Conservation (phyloP, 176 grass and related monocot genomes). For the Zizania latifolia region DNA sequence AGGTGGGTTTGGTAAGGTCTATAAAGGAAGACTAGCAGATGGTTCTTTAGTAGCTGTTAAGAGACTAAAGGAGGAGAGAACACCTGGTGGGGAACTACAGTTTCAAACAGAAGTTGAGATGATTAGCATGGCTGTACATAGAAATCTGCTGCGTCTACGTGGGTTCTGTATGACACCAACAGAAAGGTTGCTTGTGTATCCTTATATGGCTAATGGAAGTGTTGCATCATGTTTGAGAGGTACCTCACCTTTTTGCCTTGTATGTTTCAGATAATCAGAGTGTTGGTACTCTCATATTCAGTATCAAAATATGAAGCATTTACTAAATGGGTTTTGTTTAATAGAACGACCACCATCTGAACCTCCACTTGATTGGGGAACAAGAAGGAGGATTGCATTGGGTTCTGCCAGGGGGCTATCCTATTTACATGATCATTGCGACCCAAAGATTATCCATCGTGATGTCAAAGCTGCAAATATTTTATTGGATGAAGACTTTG, state of each 20-base stretch:
- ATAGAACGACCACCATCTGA: constrained; percentile 62
- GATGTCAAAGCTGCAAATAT: constrained; percentile 93
- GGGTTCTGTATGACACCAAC: constrained; percentile 92
- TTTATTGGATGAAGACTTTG: constrained; percentile 77
- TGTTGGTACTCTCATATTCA: neutral
- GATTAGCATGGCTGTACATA: constrained; percentile 88
- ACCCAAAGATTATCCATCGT: constrained; percentile 85
- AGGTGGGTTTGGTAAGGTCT: constrained; percentile 88
- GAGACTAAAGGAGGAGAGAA: constrained; percentile 80
- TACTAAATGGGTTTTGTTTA: constrained; percentile 14
- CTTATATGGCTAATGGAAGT: constrained; percentile 86
- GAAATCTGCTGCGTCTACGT: constrained; percentile 65
- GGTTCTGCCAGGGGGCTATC: constrained; percentile 78
- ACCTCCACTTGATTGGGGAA: constrained; percentile 77
- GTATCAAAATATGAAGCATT: neutral
- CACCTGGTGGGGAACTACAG: constrained; percentile 76
- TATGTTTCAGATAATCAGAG: neutral
- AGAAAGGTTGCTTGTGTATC: constrained; percentile 86
- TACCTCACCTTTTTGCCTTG: neutral
- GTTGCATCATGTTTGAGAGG: constrained; percentile 81
- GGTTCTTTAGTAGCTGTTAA: constrained; percentile 82
- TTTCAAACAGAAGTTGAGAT: constrained; percentile 92
- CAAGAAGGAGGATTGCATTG: constrained; percentile 65
- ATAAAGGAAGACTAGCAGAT: constrained; percentile 76
- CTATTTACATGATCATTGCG: constrained; percentile 82